phyloP scores from a whole-genome alignment of 768 basidiomycete species.

The Suillus placidus region DNA sequence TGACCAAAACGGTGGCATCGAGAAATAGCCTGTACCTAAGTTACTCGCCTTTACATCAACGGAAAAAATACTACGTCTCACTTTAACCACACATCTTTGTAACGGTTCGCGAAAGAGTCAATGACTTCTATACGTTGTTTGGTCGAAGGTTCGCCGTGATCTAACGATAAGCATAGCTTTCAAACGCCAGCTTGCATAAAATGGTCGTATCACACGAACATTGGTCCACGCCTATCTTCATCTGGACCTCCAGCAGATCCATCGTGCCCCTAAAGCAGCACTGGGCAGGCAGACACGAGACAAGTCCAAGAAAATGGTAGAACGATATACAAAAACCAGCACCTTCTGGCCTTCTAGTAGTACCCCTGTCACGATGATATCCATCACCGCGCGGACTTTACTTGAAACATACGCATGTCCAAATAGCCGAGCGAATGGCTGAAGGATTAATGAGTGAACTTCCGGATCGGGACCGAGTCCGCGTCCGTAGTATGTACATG shows the following conservation, averaged over 20 bases:
- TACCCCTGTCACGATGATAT: conserved; percentile 3
- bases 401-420: not conserved
- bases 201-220: not conserved
- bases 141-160: not conserved
- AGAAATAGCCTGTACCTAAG: not conserved
- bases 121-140: not conserved
- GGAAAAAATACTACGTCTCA: not conserved
- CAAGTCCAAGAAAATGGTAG: not conserved
- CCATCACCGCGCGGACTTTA: not conserved
- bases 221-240: not conserved
- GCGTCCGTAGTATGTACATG: not conserved
- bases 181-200: not conserved
- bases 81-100: not conserved
- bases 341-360: not conserved
- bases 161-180: not conserved
- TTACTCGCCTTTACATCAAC: not conserved
- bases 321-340: not conserved
- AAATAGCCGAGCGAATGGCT: conserved; percentile 2
- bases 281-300: not conserved
- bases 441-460: not conserved
- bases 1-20: conserved; percentile 2
- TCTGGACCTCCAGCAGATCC: not conserved
- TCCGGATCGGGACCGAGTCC: not conserved
- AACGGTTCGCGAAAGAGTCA: not conserved
- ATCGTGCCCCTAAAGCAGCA: conserved; percentile 1